These are phyloP conservation scores for Tolypocladium paradoxum DNA, from an alignment of 2,329 filamentous ascomycete species.

Conservation along the genomic window DNA sequence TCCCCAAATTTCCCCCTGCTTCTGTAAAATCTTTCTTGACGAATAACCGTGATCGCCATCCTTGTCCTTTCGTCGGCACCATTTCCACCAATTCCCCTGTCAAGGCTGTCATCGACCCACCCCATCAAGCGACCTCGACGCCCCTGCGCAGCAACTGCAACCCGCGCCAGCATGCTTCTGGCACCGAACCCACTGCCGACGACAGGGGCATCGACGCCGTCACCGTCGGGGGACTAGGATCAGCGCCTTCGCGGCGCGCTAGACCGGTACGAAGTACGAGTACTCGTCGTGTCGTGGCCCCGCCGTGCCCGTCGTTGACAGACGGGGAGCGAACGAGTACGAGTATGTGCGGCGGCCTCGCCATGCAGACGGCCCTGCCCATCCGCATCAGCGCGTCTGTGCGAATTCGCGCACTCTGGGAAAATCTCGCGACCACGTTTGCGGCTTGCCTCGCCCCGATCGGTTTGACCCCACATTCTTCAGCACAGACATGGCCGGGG, in stretches of 20 bases:
- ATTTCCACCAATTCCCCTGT: background rate
- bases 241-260: constrained; percentile 15
- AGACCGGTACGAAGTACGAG: constrained; percentile 32
- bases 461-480: background rate
- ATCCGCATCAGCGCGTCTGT: background rate
- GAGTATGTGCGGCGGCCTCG: no score
- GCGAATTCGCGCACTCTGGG: background rate
- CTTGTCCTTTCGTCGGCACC: background rate
- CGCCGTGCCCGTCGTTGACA: no score
- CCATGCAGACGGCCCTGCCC: no score
- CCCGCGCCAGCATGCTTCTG: background rate
- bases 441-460: no score
- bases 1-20: no score
- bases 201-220: background rate
- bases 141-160: background rate
- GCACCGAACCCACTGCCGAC: background rate
- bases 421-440: no score
- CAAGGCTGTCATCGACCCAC: background rate
- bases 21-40: no score
- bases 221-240: background rate
- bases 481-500: background rate
- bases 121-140: no score
- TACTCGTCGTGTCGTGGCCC: no score
- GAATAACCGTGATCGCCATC: background rate
- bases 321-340: no score